These are phyloP conservation scores for Albatrellus sp. DNA, from an alignment of 1,284 basidiomycete genomes.

Conservation along the genomic window DNA sequence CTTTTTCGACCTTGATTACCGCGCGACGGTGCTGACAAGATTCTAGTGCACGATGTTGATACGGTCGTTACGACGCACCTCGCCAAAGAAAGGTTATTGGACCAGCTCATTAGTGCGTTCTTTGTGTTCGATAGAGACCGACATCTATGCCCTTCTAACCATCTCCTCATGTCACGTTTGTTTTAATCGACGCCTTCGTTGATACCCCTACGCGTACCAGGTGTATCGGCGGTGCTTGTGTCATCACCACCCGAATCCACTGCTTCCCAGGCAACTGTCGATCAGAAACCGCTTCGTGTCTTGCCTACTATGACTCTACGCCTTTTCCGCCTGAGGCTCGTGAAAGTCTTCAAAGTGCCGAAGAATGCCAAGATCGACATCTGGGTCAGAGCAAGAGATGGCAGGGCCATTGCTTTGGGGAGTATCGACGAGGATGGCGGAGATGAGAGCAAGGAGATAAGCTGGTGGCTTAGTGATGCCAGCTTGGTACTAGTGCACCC, in stretches of 20 bases:
- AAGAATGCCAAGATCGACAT: slow-evolving; percentile 22
- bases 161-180: too few relatives aligned
- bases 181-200: slow-evolving; percentile 7
- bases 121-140: too few relatives aligned
- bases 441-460: slow-evolving; percentile 37
- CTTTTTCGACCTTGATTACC: neutral
- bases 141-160: too few relatives aligned
- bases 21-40: too few relatives aligned
- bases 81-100: slow-evolving; percentile 42
- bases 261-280: slow-evolving; percentile 21
- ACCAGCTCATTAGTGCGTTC: slow-evolving; percentile 45
- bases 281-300: slow-evolving; percentile 21
- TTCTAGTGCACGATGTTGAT: too few relatives aligned
- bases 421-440: slow-evolving; percentile 13
- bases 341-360: slow-evolving; percentile 20
- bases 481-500: slow-evolving; percentile 29
- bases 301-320: slow-evolving; percentile 56
- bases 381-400: slow-evolving; percentile 44
- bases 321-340: slow-evolving; percentile 29
- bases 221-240: too few relatives aligned
- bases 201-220: slow-evolving; percentile 9
- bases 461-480: slow-evolving; percentile 58
- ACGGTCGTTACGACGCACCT: slow-evolving; percentile 18
- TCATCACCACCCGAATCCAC: slow-evolving; percentile 1
- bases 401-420: slow-evolving; percentile 30